A percentile compares a stretch with the other conserved stretches of the same genome.
These are phyloP conservation scores for Ramularia collo-cygni DNA, from an alignment of 2,329 filamentous ascomycete genomes.

Conservation along the genomic window DNA sequence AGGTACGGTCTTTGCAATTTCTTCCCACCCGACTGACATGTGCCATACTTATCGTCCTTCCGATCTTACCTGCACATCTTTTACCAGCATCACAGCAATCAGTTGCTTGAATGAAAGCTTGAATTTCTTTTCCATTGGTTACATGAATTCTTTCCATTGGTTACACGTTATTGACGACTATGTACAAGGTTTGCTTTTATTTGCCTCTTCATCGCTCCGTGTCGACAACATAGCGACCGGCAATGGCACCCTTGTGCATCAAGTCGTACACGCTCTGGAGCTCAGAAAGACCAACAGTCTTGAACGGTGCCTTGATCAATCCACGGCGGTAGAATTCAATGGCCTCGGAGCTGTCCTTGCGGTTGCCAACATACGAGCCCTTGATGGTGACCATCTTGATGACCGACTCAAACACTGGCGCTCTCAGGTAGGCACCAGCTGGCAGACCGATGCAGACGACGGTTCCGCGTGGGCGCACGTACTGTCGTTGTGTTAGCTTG, in stretches of 20 bases:
- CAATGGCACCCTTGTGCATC: slow-evolving; percentile 60
- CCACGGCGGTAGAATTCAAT: slow-evolving; percentile 83
- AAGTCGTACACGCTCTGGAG: slow-evolving; percentile 73
- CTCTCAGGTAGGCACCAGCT: slow-evolving; percentile 68
- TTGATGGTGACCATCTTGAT: slow-evolving; percentile 65
- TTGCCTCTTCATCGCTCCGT: slow-evolving; percentile 49
- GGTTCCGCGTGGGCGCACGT: slow-evolving; percentile 73
- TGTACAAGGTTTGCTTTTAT: slow-evolving; percentile 7
- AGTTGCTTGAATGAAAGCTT: too few relatives aligned
- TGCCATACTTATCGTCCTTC: too few relatives aligned
- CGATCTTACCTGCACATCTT: too few relatives aligned
- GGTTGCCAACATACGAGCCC: slow-evolving; percentile 89
- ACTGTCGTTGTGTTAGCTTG: slow-evolving; percentile 36
- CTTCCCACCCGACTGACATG: too few relatives aligned
- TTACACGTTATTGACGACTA: slow-evolving; percentile 2
- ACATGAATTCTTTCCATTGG: too few relatives aligned
- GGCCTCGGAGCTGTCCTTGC: slow-evolving; percentile 79
- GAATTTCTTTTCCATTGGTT: too few relatives aligned
- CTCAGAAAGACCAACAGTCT: slow-evolving; percentile 74
- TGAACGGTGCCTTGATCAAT: slow-evolving; percentile 79
- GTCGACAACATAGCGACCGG: slow-evolving; percentile 74
- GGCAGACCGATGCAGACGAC: slow-evolving; percentile 89
- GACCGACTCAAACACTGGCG: slow-evolving; percentile 84
- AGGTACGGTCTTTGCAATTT: too few relatives aligned
- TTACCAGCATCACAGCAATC: too few relatives aligned